Conservation (phyloP, 1,284 basidiomycete species). For the Volvariella volvacea region DNA sequence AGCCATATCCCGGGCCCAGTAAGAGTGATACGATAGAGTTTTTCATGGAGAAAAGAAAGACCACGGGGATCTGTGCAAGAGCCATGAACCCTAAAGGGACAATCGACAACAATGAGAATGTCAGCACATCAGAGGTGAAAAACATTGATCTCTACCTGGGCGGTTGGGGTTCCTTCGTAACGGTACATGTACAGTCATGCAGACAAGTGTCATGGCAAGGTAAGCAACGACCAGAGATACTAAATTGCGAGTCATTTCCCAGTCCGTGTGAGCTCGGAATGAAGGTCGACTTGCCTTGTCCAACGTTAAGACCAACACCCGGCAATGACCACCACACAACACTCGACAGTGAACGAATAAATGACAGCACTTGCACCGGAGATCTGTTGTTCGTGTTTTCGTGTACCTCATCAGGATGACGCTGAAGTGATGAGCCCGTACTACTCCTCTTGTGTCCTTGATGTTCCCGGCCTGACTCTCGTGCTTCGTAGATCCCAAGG, state of each 20-base stretch:
- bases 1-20: slow-evolving; percentile 65
- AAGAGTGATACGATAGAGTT: slow-evolving; percentile 65
- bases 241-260: slow-evolving; percentile 15
- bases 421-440: slow-evolving; percentile 1
- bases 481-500: slow-evolving; percentile 44
- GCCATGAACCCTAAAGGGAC: slow-evolving; percentile 55
- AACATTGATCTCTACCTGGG: slow-evolving; percentile 32
- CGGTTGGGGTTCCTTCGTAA: slow-evolving; percentile 60
- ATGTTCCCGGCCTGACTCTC: slow-evolving; percentile 18
- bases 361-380: no score
- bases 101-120: not conserved
- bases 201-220: slow-evolving; percentile 42
- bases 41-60: slow-evolving; percentile 80
- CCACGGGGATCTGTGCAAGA: slow-evolving; percentile 52
- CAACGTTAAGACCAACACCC: slow-evolving; percentile 38
- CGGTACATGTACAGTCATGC: slow-evolving; percentile 44
- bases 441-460: slow-evolving; percentile 26
- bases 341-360: no score
- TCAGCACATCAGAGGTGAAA: not conserved
- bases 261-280: not conserved
- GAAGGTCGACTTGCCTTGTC: slow-evolving; percentile 36
- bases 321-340: slow-evolving; percentile 28
- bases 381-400: no score
- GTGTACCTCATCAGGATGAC: no score
- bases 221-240: slow-evolving; percentile 48